These are phyloP conservation scores for Suillus ampliporus DNA, from an alignment of 768 basidiomycete species.

Conservation along the genomic window DNA sequence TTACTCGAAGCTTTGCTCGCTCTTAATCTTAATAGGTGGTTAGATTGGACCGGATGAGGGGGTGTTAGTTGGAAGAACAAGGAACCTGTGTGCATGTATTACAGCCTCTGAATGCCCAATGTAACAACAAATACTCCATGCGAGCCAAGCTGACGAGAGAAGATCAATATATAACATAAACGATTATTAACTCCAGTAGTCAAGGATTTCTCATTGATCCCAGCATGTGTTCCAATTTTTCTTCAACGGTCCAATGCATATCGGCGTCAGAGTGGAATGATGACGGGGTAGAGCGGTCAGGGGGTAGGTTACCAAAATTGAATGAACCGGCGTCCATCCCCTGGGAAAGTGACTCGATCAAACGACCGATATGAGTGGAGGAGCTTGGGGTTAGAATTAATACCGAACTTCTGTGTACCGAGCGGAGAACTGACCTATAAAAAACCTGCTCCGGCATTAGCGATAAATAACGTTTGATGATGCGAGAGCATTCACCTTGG, in stretches of 20 bases:
- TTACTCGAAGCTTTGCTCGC: conserved; percentile 68
- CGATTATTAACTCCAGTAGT: conserved; percentile 25
- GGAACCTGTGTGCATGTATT: conserved; percentile 34
- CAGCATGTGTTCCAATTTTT: conserved; percentile 77
- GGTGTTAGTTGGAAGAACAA: conserved; percentile 19
- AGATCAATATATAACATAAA: conserved; percentile 27
- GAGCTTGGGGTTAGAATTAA: conserved; percentile 69
- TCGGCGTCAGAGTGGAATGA: conserved; percentile 67
- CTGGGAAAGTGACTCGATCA: conserved; percentile 84
- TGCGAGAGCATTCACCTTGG: conserved; percentile 62
- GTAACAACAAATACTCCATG: conserved; percentile 8
- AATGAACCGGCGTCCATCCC: conserved; percentile 85
- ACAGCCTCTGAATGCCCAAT: conserved; percentile 28
- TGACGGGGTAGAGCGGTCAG: conserved; percentile 64
- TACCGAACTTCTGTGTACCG: conserved; percentile 34
- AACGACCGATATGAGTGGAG: conserved; percentile 77
- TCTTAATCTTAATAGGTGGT: conserved; percentile 75
- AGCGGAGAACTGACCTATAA: conserved; percentile 20
- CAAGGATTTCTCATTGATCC: conserved; percentile 41
- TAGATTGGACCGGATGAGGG: conserved; percentile 53
- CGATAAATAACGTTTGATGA: conserved; percentile 7
- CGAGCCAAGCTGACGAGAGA: conserved; percentile 18
- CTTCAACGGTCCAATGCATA: conserved; percentile 74
- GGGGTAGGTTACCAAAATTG: conserved; percentile 61
- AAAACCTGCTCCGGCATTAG: conserved; percentile 29